Evolutionary conservation across 495 filamentous ascomycete species (phyloP), one percentile per base, ranked within the genome.

Genomic region (Neurospora terricola): DNA sequence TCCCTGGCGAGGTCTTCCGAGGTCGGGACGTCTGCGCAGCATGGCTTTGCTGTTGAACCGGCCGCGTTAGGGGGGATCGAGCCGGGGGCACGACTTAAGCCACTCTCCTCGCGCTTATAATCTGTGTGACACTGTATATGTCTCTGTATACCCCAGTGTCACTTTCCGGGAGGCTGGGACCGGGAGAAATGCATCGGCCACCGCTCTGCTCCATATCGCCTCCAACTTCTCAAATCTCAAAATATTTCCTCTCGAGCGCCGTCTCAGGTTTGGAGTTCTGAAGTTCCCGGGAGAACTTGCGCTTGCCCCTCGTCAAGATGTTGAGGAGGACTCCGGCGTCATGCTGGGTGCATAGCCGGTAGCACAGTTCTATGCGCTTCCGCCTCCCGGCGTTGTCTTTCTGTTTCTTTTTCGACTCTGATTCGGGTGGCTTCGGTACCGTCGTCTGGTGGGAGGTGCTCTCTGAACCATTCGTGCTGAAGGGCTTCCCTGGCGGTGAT

Each of bases 381-480:
- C 23, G 68, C 45, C 71, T 69, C 21, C 38, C 73, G 70, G 8
- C 59, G 45, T 40, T 73, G 69, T 27, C 69, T 69, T 42, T 76
- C 74, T 74, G 80, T 79, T 76, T 84, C 79, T 70, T 87, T 83
- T 74, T 90, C 87, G 62, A 86, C 72, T 48, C 87, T 86, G 71
- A 96, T 92, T 75, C 91, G 91, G 37, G 90, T 87, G 43, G 96
- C 96, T 83, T 98, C 96, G 27, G 94, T 98, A 42, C 96, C 96
- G 79, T 99, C 96, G 78, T 99, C 96, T 27, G 91, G 88, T 34
- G 54, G 54, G 7, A 91, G 84, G 8, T 85, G 85, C 81, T 98
- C 95, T 75, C 90, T 91, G 84, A 99, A 99, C 96, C 96, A 99
- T 0, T 91, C 89, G 78, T 99, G 96, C 73, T 95, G 89, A 62